Percentiles rank a stretch among this genome's conserved stretches.
phyloP scores from a whole-genome alignment of 2,329 filamentous ascomycete species.

The Fonsecaea nubica region DNA sequence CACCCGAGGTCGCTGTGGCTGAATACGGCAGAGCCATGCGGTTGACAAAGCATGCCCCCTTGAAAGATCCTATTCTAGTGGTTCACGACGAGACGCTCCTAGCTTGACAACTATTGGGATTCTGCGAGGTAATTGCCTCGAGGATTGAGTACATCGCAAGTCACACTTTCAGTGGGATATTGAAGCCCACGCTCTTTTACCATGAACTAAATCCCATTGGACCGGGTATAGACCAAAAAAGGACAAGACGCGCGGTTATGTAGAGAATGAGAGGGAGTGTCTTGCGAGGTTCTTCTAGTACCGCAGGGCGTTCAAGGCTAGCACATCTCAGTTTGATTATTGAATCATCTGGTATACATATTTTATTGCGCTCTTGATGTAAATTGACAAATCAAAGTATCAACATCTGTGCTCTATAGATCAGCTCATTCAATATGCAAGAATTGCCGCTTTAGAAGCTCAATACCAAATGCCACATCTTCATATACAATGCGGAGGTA shows the following conservation, averaged over 20 bases:
- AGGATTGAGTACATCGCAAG: too few relatives aligned
- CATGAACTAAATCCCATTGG: too few relatives aligned
- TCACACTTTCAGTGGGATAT: too few relatives aligned
- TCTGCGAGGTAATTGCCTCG: background rate
- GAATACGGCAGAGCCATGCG: constrained; percentile 1
- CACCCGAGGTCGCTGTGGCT: background rate
- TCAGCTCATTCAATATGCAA: background rate
- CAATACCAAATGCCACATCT: constrained; percentile 3
- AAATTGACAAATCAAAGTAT: background rate
- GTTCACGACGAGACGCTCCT: constrained; percentile 4
- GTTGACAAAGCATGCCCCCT: background rate
- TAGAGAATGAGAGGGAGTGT: too few relatives aligned
- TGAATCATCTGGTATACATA: background rate
- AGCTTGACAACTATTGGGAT: constrained; percentile 4
- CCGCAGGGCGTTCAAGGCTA: too few relatives aligned
- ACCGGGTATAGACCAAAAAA: too few relatives aligned
- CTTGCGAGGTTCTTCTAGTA: too few relatives aligned
- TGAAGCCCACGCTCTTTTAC: too few relatives aligned
- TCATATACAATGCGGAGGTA: background rate
- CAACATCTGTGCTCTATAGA: background rate
- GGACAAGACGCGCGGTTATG: too few relatives aligned
- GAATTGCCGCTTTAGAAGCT: background rate
- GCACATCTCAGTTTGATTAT: background rate
- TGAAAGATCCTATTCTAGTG: background rate
- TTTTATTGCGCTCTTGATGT: background rate